A percentile compares a stretch with the other conserved stretches of the same genome.
phyloP scores from a whole-genome alignment of 2,329 filamentous ascomycete species.

The Macrophomina pseudophaseolina region DNA sequence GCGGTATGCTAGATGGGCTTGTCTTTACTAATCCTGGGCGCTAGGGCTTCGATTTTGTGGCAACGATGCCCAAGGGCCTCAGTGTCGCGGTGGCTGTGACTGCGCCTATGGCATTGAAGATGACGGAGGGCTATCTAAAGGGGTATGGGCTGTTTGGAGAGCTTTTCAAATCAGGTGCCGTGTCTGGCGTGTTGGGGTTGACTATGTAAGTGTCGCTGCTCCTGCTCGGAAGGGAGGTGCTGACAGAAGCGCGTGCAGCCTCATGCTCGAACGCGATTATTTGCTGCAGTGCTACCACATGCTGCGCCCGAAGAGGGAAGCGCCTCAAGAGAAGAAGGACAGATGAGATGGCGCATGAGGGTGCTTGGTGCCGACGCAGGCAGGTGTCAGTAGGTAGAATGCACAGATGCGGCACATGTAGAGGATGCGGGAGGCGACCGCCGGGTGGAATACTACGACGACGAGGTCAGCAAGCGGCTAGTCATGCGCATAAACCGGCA shows the following conservation, averaged over 20 bases:
- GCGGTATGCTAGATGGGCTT: no score
- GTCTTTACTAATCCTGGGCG: background rate
- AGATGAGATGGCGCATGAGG: background rate
- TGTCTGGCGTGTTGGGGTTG: slow-evolving; percentile 43
- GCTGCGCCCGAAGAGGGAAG: slow-evolving; percentile 31
- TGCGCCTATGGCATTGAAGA: slow-evolving; percentile 44
- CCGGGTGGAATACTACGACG: background rate
- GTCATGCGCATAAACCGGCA: background rate
- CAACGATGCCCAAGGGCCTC: slow-evolving; percentile 37
- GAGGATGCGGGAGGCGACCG: no score
- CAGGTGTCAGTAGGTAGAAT: background rate
- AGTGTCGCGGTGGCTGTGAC: slow-evolving; percentile 45
- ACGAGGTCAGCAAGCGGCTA: background rate
- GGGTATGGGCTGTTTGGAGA: slow-evolving; percentile 50
- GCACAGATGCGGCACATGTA: background rate
- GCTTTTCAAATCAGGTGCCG: slow-evolving; percentile 42
- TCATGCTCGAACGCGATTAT: slow-evolving; percentile 40
- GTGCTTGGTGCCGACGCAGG: background rate
- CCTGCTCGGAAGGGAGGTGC: background rate
- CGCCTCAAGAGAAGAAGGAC: slow-evolving; percentile 17
- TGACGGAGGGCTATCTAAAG: slow-evolving; percentile 35
- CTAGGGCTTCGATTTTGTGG: slow-evolving; percentile 34
- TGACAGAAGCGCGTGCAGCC: slow-evolving; percentile 9
- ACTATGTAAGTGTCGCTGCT: slow-evolving; percentile 42
- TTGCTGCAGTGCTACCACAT: slow-evolving; percentile 42